These are phyloP conservation scores for Emmonsiellopsis sp. DNA, from an alignment of 2,329 filamentous ascomycete genomes.

Conservation along the genomic window DNA sequence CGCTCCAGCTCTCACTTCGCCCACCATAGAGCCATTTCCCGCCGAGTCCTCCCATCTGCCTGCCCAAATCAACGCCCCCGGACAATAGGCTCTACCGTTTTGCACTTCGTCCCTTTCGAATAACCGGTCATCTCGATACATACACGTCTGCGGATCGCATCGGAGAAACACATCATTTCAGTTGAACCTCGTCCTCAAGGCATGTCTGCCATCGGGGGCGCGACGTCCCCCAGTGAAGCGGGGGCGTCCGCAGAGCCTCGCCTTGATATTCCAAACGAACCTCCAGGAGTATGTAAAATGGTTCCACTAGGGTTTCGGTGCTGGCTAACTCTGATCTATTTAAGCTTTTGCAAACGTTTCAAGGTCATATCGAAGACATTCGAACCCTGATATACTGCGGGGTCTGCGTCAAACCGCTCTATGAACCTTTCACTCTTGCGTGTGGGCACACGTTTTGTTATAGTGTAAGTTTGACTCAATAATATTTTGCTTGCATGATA, in stretches of 20 bases:
- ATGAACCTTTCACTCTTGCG: constrained; percentile 58
- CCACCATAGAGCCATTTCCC: no score
- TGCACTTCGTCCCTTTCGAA: not conserved
- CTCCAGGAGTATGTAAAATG: constrained; percentile 3
- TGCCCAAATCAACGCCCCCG: no score
- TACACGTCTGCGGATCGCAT: not conserved
- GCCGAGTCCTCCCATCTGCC: no score
- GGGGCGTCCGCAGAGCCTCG: not conserved
- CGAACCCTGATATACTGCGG: constrained; percentile 55
- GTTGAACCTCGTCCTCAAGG: not conserved
- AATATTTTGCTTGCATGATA: not conserved
- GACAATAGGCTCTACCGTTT: no score
- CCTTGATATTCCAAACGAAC: not conserved
- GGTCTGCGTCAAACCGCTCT: constrained; percentile 58
- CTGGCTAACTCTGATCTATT: not conserved
- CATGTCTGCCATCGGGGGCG: not conserved
- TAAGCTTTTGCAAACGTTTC: constrained; percentile 33
- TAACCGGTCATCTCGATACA: not conserved
- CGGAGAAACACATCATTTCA: no score
- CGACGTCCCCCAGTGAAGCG: not conserved
- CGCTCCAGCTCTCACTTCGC: no score
- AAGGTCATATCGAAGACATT: constrained; percentile 52
- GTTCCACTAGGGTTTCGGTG: not conserved
- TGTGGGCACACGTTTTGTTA: constrained; percentile 68
- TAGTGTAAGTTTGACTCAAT: constrained; percentile 37